Percentiles rank a stretch among this genome's conserved stretches.
These are phyloP conservation scores for Stipa capillata DNA, from an alignment of 176 grass and related monocot genomes.

Conservation along the genomic window DNA sequence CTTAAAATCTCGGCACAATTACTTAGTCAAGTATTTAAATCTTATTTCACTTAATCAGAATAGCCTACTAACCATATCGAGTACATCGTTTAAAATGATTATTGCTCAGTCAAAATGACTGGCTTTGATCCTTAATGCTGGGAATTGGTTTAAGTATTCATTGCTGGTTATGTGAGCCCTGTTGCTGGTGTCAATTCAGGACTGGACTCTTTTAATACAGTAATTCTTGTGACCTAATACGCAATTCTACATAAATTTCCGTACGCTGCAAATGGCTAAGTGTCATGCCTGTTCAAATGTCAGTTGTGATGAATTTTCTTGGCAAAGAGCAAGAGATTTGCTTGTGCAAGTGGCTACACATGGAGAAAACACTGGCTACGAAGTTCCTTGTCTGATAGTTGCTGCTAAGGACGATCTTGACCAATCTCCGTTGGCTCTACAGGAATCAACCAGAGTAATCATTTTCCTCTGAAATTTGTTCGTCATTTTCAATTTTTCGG, in stretches of 20 bases:
- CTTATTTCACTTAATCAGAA: neutral
- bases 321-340: slow-evolving; percentile 85
- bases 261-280: neutral
- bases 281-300: slow-evolving; percentile 1
- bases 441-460: slow-evolving; percentile 95
- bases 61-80: neutral
- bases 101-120: neutral
- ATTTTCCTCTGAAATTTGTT: neutral
- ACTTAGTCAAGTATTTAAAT: neutral
- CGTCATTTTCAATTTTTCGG: neutral
- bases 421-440: slow-evolving; percentile 72
- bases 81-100: neutral
- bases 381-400: slow-evolving; percentile 94
- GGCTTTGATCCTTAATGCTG: neutral
- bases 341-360: slow-evolving; percentile 89
- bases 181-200: neutral
- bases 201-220: neutral
- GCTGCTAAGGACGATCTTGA: slow-evolving; percentile 98
- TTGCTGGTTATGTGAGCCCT: neutral
- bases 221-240: neutral
- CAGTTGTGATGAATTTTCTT: slow-evolving; percentile 89
- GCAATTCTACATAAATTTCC: neutral
- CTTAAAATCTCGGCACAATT: neutral
- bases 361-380: slow-evolving; percentile 90
- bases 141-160: too few species aligned